Evolutionary conservation across 495 filamentous ascomycete genomes (phyloP), one percentile per base, ranked within the genome.

Genomic region (Hypomontagnella monticulosa): DNA sequence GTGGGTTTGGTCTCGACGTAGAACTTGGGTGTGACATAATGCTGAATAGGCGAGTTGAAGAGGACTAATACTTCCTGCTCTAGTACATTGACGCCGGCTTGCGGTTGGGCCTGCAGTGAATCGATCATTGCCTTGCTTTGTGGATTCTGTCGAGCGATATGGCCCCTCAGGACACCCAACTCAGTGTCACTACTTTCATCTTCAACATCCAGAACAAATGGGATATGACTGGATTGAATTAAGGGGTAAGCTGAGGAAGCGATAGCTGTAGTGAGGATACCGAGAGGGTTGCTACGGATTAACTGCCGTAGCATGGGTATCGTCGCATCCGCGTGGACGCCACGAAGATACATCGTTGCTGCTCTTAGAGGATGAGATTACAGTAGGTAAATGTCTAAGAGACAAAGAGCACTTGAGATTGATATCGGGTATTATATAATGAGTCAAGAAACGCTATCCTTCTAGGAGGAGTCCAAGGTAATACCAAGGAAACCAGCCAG

Each of bases 21-120:
- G 73, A 86, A 87, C 41, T 86, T 82, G 6, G 86, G 85, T 9
- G 84, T 84, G 34, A 88, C 79, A 62, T 88, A 88, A 70, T 84
- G 80, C 32, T 86, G 77, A 1, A 73, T 61, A 0, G 80, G 71
- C 1, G 76, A 75, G 14, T 76, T 87, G 73, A 88, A 88, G 11
- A 87, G 75, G 2, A 88, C 71, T 32, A 85, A 49, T 2, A 84
- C 80, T 38, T 84, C 81, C 1, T 77, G 59, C 27, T 75, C 61
- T 0, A 84, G 57, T 8, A 48, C 48, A 11, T 40, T 6, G 23
- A 27, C 49, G 0, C 51, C 57, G 27, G 52, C 48, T 33, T 32
- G 23, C 23, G 36, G n/a, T 34, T 41, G 27, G 11, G 61, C 64
- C 16, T 66, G 33, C 5, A 72, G 48, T 0, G 73, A 60, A 48